Evolutionary conservation across 768 basidiomycete genomes (phyloP).

Genomic region (Suillus cothurnatus): DNA sequence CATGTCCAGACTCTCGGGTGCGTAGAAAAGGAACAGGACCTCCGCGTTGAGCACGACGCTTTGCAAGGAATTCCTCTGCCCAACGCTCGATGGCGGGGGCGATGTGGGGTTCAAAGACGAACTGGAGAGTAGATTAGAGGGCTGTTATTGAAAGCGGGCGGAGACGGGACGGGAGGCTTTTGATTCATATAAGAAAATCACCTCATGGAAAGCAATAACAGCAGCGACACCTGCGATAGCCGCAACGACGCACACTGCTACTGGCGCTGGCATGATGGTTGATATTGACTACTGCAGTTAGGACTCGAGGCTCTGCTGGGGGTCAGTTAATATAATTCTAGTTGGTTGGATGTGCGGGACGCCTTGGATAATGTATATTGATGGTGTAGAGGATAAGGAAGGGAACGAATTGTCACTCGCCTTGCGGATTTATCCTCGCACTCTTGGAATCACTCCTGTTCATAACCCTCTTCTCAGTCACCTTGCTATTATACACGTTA

Average conservation of each 20-base stretch:
- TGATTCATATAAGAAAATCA: constrained; percentile 27
- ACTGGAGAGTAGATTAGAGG: constrained; percentile 37
- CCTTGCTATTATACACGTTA: not conserved
- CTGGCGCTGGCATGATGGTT: constrained; percentile 30
- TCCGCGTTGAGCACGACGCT: constrained; percentile 30
- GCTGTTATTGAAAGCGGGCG: not conserved
- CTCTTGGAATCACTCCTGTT: not conserved
- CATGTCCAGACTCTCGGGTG: constrained; percentile 17
- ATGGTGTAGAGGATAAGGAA: not conserved
- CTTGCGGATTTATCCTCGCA: not conserved
- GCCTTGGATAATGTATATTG: not conserved
- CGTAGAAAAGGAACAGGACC: constrained; percentile 22
- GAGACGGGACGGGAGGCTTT: not conserved
- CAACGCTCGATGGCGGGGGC: constrained; percentile 58
- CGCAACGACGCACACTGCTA: constrained; percentile 51
- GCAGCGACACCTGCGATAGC: constrained; percentile 54
- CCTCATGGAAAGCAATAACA: constrained; percentile 60
- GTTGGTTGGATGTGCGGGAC: not conserved
- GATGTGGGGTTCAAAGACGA: constrained; percentile 71
- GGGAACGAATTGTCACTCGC: not conserved
- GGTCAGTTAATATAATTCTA: not conserved
- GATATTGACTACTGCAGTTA: not conserved
- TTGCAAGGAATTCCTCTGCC: constrained; percentile 36
- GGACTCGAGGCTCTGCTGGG: not conserved
- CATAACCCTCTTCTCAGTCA: constrained; percentile 3